Evolutionary conservation across 139 green algal species (phyloP), one percentile per base, ranked within the genome.

Genomic region (Nannochloris sp.): DNA sequence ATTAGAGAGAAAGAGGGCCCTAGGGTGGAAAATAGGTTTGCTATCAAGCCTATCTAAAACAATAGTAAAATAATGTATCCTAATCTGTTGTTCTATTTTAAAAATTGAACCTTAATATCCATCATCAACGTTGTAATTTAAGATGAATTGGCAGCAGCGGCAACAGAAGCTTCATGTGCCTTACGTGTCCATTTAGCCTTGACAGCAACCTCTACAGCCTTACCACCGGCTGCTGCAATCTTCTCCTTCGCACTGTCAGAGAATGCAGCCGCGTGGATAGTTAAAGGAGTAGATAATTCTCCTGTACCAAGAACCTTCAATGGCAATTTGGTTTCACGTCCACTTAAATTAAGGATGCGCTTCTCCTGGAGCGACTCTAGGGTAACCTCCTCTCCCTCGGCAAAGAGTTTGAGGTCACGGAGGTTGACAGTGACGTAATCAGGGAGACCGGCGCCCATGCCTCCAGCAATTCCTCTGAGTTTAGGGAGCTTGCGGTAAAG

Each of bases 401-500:
- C 72, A 60, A 96, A 96, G 54, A 81, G 79, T 15, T 78, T 71
- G 13, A 99, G 72, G 35, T 96, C 77, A 3, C 63, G 54, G 45
- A 99, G 64, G 81, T 99, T 99, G 29, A 99, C 72, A 3, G 82
- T 81, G 1, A 95, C 81, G 46, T 87, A 96, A 65, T 95, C 87
- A 31, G 86, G 78, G 68, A 90, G 62, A 29, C 91, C 94, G 24
- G 86, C 83, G 24, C 76, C 57, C 90, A 97, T 99, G 71, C 92
- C 91, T 72, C 94, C 94, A 7, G 89, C 89, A 84, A 99, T 99
- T 72, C 94, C 94, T 55, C 82, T 85, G 12, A 99, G 81, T 85
- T 99, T 99, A 38, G 94, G 94, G 35, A 99, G 78, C 4, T 88
- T 78, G 29, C 94, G 76, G 86, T 98, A 98, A 25, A 99, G 83